Conservation (phyloP, 345 rosid genomes). For the Eucalyptus polybractea region DNA sequence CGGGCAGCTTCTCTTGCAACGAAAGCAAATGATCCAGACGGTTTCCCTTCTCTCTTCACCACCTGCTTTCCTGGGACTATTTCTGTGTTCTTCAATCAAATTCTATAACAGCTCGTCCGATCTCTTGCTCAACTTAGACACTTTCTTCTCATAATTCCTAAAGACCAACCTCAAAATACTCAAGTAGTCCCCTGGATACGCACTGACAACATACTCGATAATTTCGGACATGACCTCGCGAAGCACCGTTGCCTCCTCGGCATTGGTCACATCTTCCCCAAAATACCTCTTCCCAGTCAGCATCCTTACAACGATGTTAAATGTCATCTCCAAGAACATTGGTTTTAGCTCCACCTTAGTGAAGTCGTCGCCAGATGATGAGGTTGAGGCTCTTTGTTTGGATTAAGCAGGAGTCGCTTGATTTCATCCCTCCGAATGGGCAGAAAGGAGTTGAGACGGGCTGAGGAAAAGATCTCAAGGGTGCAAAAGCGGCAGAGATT, state of each 20-base stretch:
- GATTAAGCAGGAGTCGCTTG: neutral
- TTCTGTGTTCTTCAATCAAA: neutral
- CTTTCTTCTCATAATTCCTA: neutral
- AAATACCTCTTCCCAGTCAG: neutral
- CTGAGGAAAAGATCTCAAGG: conserved; percentile 18
- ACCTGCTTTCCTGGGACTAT: no score
- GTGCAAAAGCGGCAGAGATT: conserved; percentile 23
- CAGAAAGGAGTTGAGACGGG: conserved; percentile 1
- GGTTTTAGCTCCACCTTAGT: conserved; percentile 3
- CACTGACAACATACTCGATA: neutral
- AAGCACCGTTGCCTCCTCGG: conserved; percentile 10
- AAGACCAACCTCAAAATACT: conserved; percentile 20
- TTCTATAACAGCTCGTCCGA: conserved; percentile 13
- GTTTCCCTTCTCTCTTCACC: neutral
- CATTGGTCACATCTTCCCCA: conserved; percentile 4
- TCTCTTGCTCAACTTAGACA: conserved; percentile 2
- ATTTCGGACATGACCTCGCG: conserved; percentile 3
- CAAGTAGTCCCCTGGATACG: conserved; percentile 16
- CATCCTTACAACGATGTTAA: neutral
- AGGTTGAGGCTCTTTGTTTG: neutral
- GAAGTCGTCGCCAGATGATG: neutral
- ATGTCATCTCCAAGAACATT: neutral
- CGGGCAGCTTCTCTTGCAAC: neutral
- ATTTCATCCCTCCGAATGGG: conserved; percentile 17
- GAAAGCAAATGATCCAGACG: conserved; percentile 23